Percentiles rank a stretch among this genome's conserved stretches.
phyloP scores from a whole-genome alignment of 495 filamentous ascomycete genomes.

The Penicillium chermesinum region DNA sequence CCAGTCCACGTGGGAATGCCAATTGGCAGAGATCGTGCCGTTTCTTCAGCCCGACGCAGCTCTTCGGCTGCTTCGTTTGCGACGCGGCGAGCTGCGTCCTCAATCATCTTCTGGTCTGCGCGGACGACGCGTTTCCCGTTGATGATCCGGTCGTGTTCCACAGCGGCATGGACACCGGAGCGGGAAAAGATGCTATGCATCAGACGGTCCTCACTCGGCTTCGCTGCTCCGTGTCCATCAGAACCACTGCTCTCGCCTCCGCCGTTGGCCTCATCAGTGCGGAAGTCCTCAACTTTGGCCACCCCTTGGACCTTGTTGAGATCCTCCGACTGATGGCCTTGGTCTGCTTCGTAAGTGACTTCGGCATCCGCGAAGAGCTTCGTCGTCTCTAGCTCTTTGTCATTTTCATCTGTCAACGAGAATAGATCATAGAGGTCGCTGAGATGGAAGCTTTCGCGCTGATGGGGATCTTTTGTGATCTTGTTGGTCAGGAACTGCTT shows the following conservation, averaged over 20 bases:
- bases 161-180: conserved; percentile 74
- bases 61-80: conserved; percentile 72
- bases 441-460: conserved; percentile 77
- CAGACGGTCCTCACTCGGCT: conserved; percentile 56
- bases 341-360: conserved; percentile 50
- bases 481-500: conserved; percentile 96
- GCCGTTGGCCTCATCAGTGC: conserved; percentile 8
- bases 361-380: conserved; percentile 80
- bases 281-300: conserved; percentile 49
- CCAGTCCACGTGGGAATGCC: conserved; percentile 96
- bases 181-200: conserved; percentile 84
- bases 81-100: conserved; percentile 72
- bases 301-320: conserved; percentile 53
- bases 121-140: conserved; percentile 57
- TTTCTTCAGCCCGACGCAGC: conserved; percentile 66
- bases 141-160: conserved; percentile 87
- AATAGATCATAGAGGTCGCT: conserved; percentile 89
- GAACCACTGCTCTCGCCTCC: conserved; percentile 26
- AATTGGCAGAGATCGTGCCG: conserved; percentile 63
- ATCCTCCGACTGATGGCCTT: conserved; percentile 19
- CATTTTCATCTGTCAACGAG: conserved; percentile 63
- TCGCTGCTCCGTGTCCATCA: conserved; percentile 35
- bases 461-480: conserved; percentile 85
- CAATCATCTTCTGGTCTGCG: conserved; percentile 67
- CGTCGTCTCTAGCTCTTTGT: conserved; percentile 73